Base-by-base conservation (phyloP, 345 rosid genomes). In the Camelina sativa region DNA sequence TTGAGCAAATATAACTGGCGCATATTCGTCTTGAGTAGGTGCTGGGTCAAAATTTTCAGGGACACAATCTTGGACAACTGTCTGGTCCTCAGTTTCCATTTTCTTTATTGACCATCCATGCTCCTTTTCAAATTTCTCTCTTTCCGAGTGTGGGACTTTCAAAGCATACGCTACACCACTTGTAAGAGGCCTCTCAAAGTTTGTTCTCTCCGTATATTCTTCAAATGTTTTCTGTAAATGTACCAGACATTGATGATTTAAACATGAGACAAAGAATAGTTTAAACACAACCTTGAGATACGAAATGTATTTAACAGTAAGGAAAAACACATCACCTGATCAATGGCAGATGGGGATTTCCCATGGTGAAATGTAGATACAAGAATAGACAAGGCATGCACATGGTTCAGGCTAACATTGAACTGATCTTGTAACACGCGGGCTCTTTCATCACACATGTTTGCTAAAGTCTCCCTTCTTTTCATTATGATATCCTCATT, bases 121-220 rank as follows among this genome's bases (percentile, higher is more conserved):
- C 77, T 76, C 85, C 73, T 85, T 87, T 83, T 95, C 99, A 79
- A 95, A 90, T 15, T 85, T 85, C 78, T 85, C 86, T 76, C 97
- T 94, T 77, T 86, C 85, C 11, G 91, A 86, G 80, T 94, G 97
- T 73, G 75, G 76, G 73, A 94, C 97, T 88, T 89, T 94, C 80
- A 90, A 79, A 79, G 99, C 99, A 82, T 94, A 94, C 40, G 99
- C 96, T 73, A 94, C 99, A 50, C 99, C 99, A 79, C 99, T 94
- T 0, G 99, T 94, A 70, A 94, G 96, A 23, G 99, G 99, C 81
- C 99, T 91, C 77, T 94, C 99, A 75, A 94, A 94, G 79, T 87
- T 82, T 28, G 99, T 94, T 83, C 96, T 90, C 82, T 94, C 96
- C 11, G 99, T 89, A 69, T 91, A 94, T 78, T 92, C 87, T 60